Evolutionary conservation across 2,329 filamentous ascomycete species (phyloP), one percentile per base, ranked within the genome.

Genomic region (Sporothrix mexicana): DNA sequence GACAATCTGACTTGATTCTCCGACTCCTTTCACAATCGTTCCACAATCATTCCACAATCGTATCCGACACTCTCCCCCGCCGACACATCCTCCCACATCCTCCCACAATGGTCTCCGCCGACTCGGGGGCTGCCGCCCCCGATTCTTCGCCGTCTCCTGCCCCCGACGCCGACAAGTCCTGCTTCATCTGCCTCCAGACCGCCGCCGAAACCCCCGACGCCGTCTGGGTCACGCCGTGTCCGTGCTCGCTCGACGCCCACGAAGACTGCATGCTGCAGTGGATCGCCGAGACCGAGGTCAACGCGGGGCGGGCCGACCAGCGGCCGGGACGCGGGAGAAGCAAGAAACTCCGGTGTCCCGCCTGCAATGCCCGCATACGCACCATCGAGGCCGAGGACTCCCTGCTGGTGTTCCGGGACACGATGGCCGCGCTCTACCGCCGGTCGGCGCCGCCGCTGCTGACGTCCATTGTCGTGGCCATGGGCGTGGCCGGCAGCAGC

Each of bases 211-310:
- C 80, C 10, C 84, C 86, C 3, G 78, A 79, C 20, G 80, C 82
- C 62, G 81, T 84, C 71, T 99, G 96, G 95, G 90, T 93, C 61
- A 93, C 92, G 71, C 95, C 96, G 1, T 99, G 96, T 80, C 92
- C 92, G 0, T 99, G 96, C 82, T 94, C 93, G 13, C 86, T 99
- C 53, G 93, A 93, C 72, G 96, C 95, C 1, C 96, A 99, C 80
- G 94, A 98, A 80, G 88, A 90, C 74, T 97, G 95, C 80, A 87
- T 98, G 76, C 86, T 98, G 53, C 92, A 94, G 78, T 99, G 95
- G 95, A 92, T 98, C 20, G 92, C 93, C n/a, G 94, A 97, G 79
- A 89, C 94, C 79, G 94, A 98, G 82, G 85, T 87, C 1, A 86
- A 82, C 20, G 81, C 73, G 81, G 87, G 79, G 80, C 85, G n/a